A percentile compares a stretch with the other conserved stretches of the same genome.
Evolutionary conservation across 2,329 filamentous ascomycete species (phyloP).

Genomic region (Achaetomium macrosporum): DNA sequence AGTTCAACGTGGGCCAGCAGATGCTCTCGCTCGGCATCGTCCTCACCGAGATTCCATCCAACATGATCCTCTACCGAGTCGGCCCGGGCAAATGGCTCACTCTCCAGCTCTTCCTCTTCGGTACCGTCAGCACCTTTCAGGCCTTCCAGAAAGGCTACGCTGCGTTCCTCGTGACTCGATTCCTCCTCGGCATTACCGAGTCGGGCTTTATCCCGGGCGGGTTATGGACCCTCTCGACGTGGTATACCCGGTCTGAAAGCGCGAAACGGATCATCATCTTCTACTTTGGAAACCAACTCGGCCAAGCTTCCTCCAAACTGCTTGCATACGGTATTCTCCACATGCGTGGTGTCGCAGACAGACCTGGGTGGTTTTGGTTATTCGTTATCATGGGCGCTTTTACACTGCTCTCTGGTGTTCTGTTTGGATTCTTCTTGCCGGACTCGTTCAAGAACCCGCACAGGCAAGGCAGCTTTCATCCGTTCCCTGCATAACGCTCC

Average conservation of each 20-base stretch:
- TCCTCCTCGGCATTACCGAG: constrained; percentile 34
- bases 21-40: constrained; percentile 46
- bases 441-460: constrained; percentile 39
- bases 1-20: constrained; percentile 49
- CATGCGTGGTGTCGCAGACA: constrained; percentile 41
- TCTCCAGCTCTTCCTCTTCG: constrained; percentile 31
- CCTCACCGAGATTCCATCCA: constrained; percentile 29
- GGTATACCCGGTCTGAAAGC: constrained; percentile 42
- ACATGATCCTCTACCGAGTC: constrained; percentile 26
- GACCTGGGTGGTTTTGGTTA: constrained; percentile 53
- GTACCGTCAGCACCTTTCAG: constrained; percentile 35
- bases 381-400: constrained; percentile 49
- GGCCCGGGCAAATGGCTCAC: constrained; percentile 35
- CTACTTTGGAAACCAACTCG: constrained; percentile 41
- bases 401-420: constrained; percentile 39
- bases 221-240: constrained; percentile 42
- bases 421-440: constrained; percentile 40
- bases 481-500: constrained; percentile 29
- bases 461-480: constrained; percentile 17
- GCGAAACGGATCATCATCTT: constrained; percentile 41
- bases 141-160: constrained; percentile 34
- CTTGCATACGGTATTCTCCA: constrained; percentile 44
- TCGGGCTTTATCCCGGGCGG: constrained; percentile 43
- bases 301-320: constrained; percentile 36
- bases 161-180: constrained; percentile 33